Percentiles rank a stretch among this genome's conserved stretches.
phyloP scores from a whole-genome alignment of 768 basidiomycete species.

The Obba rivulosa region DNA sequence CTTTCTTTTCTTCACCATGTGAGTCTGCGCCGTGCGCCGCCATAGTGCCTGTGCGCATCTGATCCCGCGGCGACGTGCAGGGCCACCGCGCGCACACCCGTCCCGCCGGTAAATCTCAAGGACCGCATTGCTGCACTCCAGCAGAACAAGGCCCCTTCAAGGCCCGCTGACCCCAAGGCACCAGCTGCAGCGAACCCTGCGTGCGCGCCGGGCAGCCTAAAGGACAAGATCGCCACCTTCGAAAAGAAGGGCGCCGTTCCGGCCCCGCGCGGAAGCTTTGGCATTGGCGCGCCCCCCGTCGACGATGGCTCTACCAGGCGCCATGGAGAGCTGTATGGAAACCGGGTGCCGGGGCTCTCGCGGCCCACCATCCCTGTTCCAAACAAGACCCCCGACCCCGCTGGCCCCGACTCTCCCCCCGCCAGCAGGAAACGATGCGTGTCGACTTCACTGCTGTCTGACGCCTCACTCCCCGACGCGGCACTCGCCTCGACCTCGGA shows the following conservation, averaged over 20 bases:
- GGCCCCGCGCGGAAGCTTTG: constrained; percentile 71
- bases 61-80: constrained; percentile 8
- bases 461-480: background rate
- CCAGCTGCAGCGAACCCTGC: constrained; percentile 5
- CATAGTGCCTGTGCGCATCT: constrained; percentile 1
- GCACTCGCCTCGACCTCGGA: background rate
- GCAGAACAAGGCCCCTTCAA: constrained; percentile 37
- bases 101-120: constrained; percentile 51
- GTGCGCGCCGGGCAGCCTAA: constrained; percentile 20
- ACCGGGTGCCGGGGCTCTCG: constrained; percentile 46
- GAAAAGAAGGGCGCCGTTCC: constrained; percentile 75
- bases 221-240: constrained; percentile 76
- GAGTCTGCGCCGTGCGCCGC: constrained; percentile 5
- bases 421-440: constrained; percentile 9
- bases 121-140: constrained; percentile 82
- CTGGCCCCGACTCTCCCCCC: constrained; percentile 3
- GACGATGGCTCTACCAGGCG: constrained; percentile 43
- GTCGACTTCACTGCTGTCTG: constrained; percentile 9
- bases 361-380: constrained; percentile 19
- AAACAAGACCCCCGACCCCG: background rate
- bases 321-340: constrained; percentile 69
- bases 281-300: constrained; percentile 56
- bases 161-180: constrained; percentile 15
- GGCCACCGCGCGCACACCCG: constrained; percentile 19
- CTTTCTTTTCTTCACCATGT: constrained; percentile 15